Evolutionary conservation across 164 flowering plant genomes (phyloP), one percentile per base, ranked within the genome.

Genomic region (Piper betle): DNA sequence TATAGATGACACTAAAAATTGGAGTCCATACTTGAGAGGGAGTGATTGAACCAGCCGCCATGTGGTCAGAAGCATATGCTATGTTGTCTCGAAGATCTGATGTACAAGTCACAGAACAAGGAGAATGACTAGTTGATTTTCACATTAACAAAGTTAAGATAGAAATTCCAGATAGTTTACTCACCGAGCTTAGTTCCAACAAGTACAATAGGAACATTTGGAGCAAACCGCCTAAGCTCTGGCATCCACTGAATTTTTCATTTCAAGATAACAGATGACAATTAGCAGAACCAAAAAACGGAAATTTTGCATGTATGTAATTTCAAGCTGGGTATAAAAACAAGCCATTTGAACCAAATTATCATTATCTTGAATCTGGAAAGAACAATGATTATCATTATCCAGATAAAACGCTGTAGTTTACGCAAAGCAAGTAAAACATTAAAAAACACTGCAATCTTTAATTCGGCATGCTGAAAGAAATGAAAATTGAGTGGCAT

Each of bases 101-200:
- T 46, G 52, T 6, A 37, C 13, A 33, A 56, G 3, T 5, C 4
- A 13, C 4, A 9, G 11, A 4, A 37, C 19, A 39, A 39, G 16
- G 16, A 3, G 15, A 58, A 8, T 39, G n/a, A 39, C 6, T 38
- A 1, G 9, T 37, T 38, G 37, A 39, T 25, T 2, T 17, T 55
- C 20, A 55, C 12, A 33, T 25, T 13, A 33, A 33, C 3, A 12
- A 55, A 38, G 33, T 4, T 25, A 55, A 10, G 38, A 18, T 6
- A 37, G 15, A 48, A 60, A 39, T 33, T 10, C 33, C 42, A 61
- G 13, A 41, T 41, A 6, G 42, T 55, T 16, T 10, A 63, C 79
- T 37, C 73, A 92, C 98, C 98, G 75, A 89, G 57, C 66, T 92
- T 92, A 43, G 98, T 92, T 62, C 98, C 98, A 73, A 92, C 98